Evolutionary conservation across 805 yeast genomes (phyloP).

Genomic region (Saturnispora sanitii): DNA sequence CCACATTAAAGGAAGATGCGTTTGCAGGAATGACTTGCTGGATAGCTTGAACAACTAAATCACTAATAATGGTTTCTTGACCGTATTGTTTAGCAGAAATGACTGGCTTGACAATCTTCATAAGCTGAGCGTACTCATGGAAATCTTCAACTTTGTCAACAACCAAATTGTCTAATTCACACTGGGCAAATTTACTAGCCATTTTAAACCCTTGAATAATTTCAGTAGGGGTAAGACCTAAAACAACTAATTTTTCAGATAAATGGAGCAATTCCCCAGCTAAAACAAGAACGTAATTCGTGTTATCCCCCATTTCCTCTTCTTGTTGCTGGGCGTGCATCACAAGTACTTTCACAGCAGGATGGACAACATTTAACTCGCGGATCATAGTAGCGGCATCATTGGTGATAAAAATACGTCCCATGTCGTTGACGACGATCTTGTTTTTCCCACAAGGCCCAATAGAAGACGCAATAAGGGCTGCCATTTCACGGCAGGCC

Average conservation of each 20-base stretch:
- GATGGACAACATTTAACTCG: slow-evolving; percentile 91
- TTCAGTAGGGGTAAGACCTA: slow-evolving; percentile 88
- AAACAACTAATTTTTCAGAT: slow-evolving; percentile 72
- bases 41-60: slow-evolving; percentile 78
- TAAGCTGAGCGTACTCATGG: slow-evolving; percentile 42
- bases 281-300: slow-evolving; percentile 80
- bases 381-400: slow-evolving; percentile 97
- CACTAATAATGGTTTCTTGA: slow-evolving; percentile 65
- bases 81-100: slow-evolving; percentile 93
- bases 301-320: slow-evolving; percentile 93
- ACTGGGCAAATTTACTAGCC: slow-evolving; percentile 69
- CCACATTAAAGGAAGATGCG: slow-evolving; percentile 61
- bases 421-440: slow-evolving; percentile 82
- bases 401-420: slow-evolving; percentile 80
- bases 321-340: slow-evolving; percentile 98
- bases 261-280: slow-evolving; percentile 88
- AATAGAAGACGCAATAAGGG: slow-evolving; percentile 86
- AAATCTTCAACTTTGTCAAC: slow-evolving; percentile 55
- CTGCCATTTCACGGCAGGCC: slow-evolving; percentile 88
- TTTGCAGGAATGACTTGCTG: slow-evolving; percentile 55
- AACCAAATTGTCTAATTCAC: slow-evolving; percentile 55
- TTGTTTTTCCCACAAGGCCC: slow-evolving; percentile 98
- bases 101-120: slow-evolving; percentile 74
- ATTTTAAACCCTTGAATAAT: slow-evolving; percentile 85
- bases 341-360: slow-evolving; percentile 90